phyloP scores from a whole-genome alignment of 805 yeast genomes.

The Priceomyces melissophilus region DNA sequence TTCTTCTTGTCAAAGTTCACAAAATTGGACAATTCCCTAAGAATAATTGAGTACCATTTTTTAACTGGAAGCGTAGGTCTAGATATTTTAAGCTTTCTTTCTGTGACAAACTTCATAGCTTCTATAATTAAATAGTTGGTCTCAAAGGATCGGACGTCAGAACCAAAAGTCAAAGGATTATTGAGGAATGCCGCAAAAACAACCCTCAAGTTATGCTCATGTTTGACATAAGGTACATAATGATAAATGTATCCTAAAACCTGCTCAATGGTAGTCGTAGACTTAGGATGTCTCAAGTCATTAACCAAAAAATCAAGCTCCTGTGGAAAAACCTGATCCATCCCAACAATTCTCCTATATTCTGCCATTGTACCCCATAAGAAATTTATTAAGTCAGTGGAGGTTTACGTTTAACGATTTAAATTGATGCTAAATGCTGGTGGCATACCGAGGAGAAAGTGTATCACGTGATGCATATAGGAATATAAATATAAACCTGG shows the following conservation, averaged over 20 bases:
- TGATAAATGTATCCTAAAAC: slow-evolving; percentile 47
- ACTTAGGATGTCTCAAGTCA: slow-evolving; percentile 40
- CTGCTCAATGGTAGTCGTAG: slow-evolving; percentile 26
- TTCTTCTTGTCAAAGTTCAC: slow-evolving; percentile 21
- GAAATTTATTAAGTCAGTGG: no score
- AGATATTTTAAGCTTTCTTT: slow-evolving; percentile 44
- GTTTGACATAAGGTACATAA: slow-evolving; percentile 49
- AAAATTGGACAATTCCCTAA: slow-evolving; percentile 32
- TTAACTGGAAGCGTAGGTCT: slow-evolving; percentile 47
- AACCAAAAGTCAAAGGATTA: slow-evolving; percentile 34
- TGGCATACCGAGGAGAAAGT: no score
- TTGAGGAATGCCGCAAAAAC: slow-evolving; percentile 43
- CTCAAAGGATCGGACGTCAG: slow-evolving; percentile 18
- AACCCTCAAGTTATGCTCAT: slow-evolving; percentile 43
- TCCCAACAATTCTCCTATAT: no score
- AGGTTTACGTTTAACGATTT: no score
- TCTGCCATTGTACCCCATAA: no score
- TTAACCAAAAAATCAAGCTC: slow-evolving; percentile 48
- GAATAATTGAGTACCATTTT: slow-evolving; percentile 38
- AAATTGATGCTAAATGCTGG: no score
- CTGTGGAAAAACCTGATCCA: slow-evolving; percentile 23
- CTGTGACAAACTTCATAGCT: slow-evolving; percentile 44
- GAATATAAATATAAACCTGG: no score
- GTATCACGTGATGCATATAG: no score
- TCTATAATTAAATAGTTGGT: slow-evolving; percentile 42